Base-by-base conservation (phyloP, 2,329 filamentous ascomycete genomes). In the Xylariaceae sp. region DNA sequence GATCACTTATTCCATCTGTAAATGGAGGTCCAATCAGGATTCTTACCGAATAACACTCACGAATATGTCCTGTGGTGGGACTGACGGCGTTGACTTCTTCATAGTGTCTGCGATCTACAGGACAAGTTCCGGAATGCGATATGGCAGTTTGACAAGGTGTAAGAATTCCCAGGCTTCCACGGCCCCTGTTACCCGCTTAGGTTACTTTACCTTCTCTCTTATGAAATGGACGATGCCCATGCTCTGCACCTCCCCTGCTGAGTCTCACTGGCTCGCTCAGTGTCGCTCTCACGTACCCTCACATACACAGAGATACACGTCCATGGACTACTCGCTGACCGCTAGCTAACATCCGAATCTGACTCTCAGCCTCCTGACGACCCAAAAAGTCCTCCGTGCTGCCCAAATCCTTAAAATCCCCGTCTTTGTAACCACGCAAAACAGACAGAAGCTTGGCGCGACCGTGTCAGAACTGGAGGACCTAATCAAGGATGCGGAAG, bases 101-200 rank as follows among this genome's bases (percentile, higher is more conserved):
- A 15, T 57, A 97, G 92, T 70, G 84, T 97, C 72, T 97, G 93
- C 77, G 93, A 97, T 71, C 81, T 97, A 64, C 93, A 97, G 77
- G 93, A 97, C 67, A 95, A 92, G 74, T 97, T 97, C 76, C 84
- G 90, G 62, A 79, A 80, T 7, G 88, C 87, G 58, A 96, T 97
- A 68, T 84, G 88, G 76, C 87, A 95, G 71, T 97, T 92, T 71
- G 84, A 90, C 64, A 91, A 89, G 72, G 82, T 97, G 86, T 90
- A 79, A 60, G 78, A 72, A 7, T 6, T 51, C 34, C 18, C 42
- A 7, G 13, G n/a, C 18, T 18, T 48, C 9, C n/a, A 11, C 42
- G 18, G 9, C 23, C 17, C 47, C 2, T 10, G 17, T 2, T 30
- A 30, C 4, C 23, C 5, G 23, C 23, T 30, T 30, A 30, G 23